phyloP scores from a whole-genome alignment of 2,329 filamentous ascomycete species.

The Colletotrichum sp. region DNA sequence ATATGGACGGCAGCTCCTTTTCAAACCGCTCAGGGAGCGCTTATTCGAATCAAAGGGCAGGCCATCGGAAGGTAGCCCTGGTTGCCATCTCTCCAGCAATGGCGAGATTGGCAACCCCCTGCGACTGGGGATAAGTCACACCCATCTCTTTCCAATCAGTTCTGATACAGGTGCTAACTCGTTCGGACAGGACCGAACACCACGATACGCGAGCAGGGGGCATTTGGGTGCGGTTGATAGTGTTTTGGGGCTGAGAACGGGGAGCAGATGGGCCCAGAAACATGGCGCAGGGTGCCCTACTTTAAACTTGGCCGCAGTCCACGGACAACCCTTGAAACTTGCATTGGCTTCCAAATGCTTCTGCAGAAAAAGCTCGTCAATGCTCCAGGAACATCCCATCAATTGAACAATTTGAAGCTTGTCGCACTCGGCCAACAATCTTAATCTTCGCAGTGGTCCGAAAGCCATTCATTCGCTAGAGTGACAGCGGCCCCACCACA shows the following conservation, averaged over 20 bases:
- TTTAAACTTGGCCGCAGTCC: not conserved
- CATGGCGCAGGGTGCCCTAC: not conserved
- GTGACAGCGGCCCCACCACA: not conserved
- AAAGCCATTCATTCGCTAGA: not conserved
- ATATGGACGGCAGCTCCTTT: not conserved
- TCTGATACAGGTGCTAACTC: slow-evolving; percentile 28
- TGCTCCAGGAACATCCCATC: not conserved
- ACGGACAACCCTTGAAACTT: slow-evolving; percentile 7
- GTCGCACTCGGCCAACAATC: not conserved
- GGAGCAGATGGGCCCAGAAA: not conserved
- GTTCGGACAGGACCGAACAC: not conserved
- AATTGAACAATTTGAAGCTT: not conserved
- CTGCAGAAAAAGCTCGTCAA: not conserved
- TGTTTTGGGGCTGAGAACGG: not conserved
- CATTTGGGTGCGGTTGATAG: not conserved
- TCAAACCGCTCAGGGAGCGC: not conserved
- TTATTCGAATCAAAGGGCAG: slow-evolving; percentile 34
- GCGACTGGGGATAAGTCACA: slow-evolving; percentile 54
- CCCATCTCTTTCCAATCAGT: not conserved
- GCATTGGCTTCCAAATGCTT: not conserved
- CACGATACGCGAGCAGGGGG: not conserved
- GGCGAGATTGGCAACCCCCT: slow-evolving; percentile 53
- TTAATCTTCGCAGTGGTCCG: not conserved
- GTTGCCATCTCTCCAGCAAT: slow-evolving; percentile 57
- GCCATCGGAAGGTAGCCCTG: slow-evolving; percentile 48